Evolutionary conservation across 1,139 yeast genomes (phyloP).

Genomic region (Kluyveromyces sp.): DNA sequence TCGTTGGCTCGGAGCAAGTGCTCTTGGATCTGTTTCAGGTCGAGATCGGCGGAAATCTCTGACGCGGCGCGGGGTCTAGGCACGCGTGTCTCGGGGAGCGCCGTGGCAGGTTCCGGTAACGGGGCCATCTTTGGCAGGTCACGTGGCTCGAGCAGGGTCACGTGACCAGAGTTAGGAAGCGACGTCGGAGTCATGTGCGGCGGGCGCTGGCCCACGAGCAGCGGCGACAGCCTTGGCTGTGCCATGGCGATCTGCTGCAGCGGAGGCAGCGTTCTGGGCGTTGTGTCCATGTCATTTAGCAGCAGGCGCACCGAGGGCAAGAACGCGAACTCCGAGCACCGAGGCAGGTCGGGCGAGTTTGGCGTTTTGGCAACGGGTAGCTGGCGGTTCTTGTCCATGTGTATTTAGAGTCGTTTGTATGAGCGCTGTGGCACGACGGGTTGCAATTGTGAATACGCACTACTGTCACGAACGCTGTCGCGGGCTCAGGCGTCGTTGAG

Average conservation of each 20-base stretch:
- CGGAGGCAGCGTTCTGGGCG: slow-evolving; percentile 1
- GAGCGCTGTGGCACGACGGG: too few species aligned
- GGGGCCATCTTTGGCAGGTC: not conserved
- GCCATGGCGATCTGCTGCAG: not conserved
- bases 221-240: not conserved
- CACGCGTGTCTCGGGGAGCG: too few species aligned
- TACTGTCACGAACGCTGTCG: too few species aligned
- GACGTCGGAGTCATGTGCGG: too few species aligned
- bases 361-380: not conserved
- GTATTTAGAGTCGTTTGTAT: too few species aligned
- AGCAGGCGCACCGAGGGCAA: slow-evolving; percentile 1
- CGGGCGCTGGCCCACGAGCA: too few species aligned
- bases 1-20: not conserved
- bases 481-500: too few species aligned
- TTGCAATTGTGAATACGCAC: too few species aligned
- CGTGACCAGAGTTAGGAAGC: not conserved
- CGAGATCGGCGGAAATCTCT: not conserved
- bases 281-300: not conserved
- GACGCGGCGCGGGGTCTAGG: not conserved
- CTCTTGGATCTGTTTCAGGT: slow-evolving; percentile 1
- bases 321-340: not conserved
- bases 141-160: not conserved
- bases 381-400: not conserved
- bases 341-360: not conserved
- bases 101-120: not conserved